Evolutionary conservation across 1,139 yeast genomes (phyloP).

Genomic region (Geotrichum fermentans): DNA sequence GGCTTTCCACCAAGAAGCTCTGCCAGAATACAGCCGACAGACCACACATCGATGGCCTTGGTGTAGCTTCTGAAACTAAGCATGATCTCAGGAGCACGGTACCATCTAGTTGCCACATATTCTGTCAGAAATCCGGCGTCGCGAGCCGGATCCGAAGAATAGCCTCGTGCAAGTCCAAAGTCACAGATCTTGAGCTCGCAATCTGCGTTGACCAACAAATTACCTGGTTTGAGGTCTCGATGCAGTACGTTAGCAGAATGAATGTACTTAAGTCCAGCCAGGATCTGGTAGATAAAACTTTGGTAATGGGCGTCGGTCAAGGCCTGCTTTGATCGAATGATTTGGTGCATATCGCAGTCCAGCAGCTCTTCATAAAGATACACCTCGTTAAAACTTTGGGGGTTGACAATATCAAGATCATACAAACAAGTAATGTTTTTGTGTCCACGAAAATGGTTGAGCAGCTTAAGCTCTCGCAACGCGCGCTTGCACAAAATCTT

Average conservation of each 20-base stretch:
- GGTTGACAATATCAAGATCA: conserved; percentile 86
- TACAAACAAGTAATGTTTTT: conserved; percentile 72
- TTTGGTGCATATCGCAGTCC: conserved; percentile 98
- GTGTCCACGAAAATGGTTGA: conserved; percentile 84
- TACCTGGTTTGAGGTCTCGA: conserved; percentile 92
- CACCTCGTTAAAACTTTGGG: conserved; percentile 81
- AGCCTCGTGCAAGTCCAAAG: conserved; percentile 96
- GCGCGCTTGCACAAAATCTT: conserved; percentile 87
- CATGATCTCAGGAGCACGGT: conserved; percentile 97
- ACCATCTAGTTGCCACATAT: conserved; percentile 97
- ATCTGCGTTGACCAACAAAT: conserved; percentile 86
- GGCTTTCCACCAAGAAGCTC: conserved; percentile 91
- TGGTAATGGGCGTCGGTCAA: conserved; percentile 94
- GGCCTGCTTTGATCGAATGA: conserved; percentile 88
- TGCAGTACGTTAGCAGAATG: conserved; percentile 95
- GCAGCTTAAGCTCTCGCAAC: conserved; percentile 75
- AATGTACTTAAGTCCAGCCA: conserved; percentile 88
- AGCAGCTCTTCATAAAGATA: conserved; percentile 89
- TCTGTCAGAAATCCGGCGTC: conserved; percentile 92
- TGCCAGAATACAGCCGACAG: conserved; percentile 93
- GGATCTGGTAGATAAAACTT: conserved; percentile 82
- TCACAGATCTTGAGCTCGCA: conserved; percentile 95
- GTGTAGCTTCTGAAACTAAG: conserved; percentile 87
- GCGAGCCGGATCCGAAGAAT: conserved; percentile 72
- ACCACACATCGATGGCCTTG: conserved; percentile 95